Evolutionary conservation across 441 rosid genomes (phyloP).

Genomic region (Pelargonium exstipulatum): DNA sequence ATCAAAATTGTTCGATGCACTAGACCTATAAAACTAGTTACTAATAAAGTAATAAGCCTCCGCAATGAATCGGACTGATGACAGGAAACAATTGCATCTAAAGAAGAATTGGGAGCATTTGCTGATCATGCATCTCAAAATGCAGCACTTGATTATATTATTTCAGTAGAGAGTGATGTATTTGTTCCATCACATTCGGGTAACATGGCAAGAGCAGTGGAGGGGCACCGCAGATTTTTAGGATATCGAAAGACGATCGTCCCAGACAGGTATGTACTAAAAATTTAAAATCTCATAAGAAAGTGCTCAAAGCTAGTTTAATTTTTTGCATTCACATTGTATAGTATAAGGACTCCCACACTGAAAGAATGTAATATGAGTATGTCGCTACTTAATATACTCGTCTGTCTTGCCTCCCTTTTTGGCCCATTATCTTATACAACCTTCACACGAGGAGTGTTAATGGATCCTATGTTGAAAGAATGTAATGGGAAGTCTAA

Average conservation of each 20-base stretch:
- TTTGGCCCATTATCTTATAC: too few relatives aligned
- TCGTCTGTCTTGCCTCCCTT: too few relatives aligned
- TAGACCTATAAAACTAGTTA: too few relatives aligned
- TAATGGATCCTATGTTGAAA: too few relatives aligned
- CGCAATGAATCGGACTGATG: constrained; percentile 17
- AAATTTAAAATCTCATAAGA: not conserved
- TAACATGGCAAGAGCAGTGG: constrained; percentile 96
- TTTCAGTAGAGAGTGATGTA: constrained; percentile 79
- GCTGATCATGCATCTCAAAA: constrained; percentile 67
- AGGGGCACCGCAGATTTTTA: constrained; percentile 92
- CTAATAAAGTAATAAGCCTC: not conserved
- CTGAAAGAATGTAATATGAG: too few relatives aligned
- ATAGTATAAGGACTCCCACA: too few relatives aligned
- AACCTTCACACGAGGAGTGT: too few relatives aligned
- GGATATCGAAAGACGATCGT: constrained; percentile 78
- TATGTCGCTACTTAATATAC: too few relatives aligned
- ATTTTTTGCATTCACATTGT: not conserved
- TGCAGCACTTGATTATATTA: constrained; percentile 90
- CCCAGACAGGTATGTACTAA: constrained; percentile 61
- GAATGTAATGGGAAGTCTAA: too few relatives aligned
- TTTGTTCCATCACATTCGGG: constrained; percentile 88
- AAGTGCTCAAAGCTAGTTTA: not conserved
- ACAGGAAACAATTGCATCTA: constrained; percentile 64
- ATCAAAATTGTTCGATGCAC: too few relatives aligned
- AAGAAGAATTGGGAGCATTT: constrained; percentile 54